Evolutionary conservation across 1,284 basidiomycete species (phyloP).

Genomic region (Mycena sp.): DNA sequence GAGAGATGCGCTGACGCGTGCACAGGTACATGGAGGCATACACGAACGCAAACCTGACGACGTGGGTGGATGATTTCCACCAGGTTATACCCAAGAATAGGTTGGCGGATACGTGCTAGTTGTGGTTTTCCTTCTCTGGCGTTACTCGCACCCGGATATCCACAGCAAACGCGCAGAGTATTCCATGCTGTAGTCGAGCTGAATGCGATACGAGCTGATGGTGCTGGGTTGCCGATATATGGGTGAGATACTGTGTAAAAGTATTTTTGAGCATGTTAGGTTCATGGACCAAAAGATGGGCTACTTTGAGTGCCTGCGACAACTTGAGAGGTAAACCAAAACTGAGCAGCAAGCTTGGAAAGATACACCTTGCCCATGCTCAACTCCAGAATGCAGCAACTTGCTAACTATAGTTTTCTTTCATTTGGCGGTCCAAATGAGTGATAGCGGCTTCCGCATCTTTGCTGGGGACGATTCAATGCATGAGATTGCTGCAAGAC

Average conservation of each 20-base stretch:
- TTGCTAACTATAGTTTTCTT: too few species aligned
- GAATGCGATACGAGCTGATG: constrained; percentile 12
- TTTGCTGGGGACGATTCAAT: too few species aligned
- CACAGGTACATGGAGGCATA: constrained; percentile 35
- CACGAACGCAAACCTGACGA: constrained; percentile 25
- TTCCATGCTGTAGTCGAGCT: not conserved
- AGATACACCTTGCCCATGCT: constrained; percentile 1
- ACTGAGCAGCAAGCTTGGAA: constrained; percentile 3
- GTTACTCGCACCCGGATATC: not conserved
- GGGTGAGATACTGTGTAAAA: not conserved
- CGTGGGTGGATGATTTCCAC: constrained; percentile 26
- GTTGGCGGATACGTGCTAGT: constrained; percentile 19
- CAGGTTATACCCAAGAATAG: constrained; percentile 26
- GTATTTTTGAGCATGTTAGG: constrained; percentile 6
- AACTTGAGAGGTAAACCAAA: not conserved
- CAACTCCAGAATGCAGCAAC: not conserved
- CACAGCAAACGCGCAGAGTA: constrained; percentile 8
- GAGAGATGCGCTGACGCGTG: too few species aligned
- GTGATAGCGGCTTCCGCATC: too few species aligned
- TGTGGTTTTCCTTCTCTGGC: constrained; percentile 2
- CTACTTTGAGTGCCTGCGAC: constrained; percentile 9
- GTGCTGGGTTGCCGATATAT: constrained; percentile 12
- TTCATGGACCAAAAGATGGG: constrained; percentile 9
- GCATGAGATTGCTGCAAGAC: too few species aligned
- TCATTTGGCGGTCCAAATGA: too few species aligned